These are phyloP conservation scores for Phytophthora meadii DNA, from an alignment of 352 stramenopile genomes.

Conservation along the genomic window DNA sequence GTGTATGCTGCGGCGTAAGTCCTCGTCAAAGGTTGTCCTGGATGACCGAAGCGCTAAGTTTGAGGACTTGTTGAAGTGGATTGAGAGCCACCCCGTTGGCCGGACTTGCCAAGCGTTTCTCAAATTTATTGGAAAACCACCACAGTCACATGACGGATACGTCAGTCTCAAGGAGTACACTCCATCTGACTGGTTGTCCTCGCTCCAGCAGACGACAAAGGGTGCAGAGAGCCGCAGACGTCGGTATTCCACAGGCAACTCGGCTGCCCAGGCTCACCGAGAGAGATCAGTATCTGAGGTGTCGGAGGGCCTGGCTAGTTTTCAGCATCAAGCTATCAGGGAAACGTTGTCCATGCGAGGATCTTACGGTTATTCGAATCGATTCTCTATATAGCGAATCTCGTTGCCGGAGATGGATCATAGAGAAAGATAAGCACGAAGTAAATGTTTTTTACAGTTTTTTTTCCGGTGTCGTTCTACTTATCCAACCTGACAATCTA, in stretches of 20 bases:
- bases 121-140: conserved; percentile 61
- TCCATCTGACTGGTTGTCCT: conserved; percentile 61
- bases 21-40: conserved; percentile 48
- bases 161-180: conserved; percentile 75
- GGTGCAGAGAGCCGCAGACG: conserved; percentile 31
- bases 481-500: no score
- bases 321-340: background rate
- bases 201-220: conserved; percentile 53
- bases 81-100: conserved; percentile 50
- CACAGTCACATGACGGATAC: conserved; percentile 62
- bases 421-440: no score
- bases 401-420: no score
- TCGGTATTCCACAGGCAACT: conserved; percentile 37
- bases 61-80: conserved; percentile 56
- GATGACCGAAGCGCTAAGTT: conserved; percentile 60
- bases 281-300: conserved; percentile 13
- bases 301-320: background rate
- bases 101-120: conserved; percentile 33
- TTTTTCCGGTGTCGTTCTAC: no score
- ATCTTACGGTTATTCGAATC: conserved; percentile 1
- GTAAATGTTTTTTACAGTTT: no score
- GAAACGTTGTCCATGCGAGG: conserved; percentile 12
- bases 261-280: background rate
- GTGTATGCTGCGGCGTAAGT: conserved; percentile 46
- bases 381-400: conserved; percentile 8